These are phyloP conservation scores for Cyberlindnera americana DNA, from an alignment of 805 yeast genomes.

Conservation along the genomic window DNA sequence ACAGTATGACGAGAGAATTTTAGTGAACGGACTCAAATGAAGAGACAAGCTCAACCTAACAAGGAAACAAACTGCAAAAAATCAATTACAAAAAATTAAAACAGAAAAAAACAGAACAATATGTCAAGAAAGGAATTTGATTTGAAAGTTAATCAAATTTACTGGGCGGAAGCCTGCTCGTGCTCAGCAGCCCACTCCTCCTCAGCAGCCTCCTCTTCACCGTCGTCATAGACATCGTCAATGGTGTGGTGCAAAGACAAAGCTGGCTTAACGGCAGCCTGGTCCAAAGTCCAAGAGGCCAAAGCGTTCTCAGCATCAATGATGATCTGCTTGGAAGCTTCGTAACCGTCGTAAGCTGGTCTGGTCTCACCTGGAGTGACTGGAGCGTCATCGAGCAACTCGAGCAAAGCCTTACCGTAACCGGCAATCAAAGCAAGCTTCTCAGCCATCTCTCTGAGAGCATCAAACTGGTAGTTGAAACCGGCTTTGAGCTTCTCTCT, in stretches of 20 bases:
- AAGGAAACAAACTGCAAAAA: not conserved
- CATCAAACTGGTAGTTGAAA: constrained; percentile 94
- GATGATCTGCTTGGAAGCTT: constrained; percentile 96
- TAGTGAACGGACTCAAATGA: not conserved
- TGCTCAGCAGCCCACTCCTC: constrained; percentile 31
- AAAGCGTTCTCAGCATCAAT: constrained; percentile 95
- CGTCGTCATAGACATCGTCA: constrained; percentile 55
- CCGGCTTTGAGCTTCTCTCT: constrained; percentile 98
- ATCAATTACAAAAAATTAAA: not conserved
- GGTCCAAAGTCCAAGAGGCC: constrained; percentile 94
- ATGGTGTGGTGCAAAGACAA: constrained; percentile 76
- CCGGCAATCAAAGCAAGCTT: constrained; percentile 97
- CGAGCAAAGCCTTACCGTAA: constrained; percentile 95
- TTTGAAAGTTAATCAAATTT: not conserved
- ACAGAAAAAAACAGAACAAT: not conserved
- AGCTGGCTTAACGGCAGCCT: constrained; percentile 92
- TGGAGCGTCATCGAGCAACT: constrained; percentile 92
- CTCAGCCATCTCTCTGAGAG: constrained; percentile 91
- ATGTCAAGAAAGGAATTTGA: too few relatives aligned
- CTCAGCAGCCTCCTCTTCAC: constrained; percentile 39
- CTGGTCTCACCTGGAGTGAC: constrained; percentile 99
- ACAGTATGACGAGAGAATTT: not conserved
- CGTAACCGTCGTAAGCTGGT: constrained; percentile 97
- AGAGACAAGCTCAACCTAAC: not conserved
- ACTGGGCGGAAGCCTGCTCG: constrained; percentile 16